Evolutionary conservation across 805 yeast species (phyloP).

Genomic region (Lachancea meyersii): DNA sequence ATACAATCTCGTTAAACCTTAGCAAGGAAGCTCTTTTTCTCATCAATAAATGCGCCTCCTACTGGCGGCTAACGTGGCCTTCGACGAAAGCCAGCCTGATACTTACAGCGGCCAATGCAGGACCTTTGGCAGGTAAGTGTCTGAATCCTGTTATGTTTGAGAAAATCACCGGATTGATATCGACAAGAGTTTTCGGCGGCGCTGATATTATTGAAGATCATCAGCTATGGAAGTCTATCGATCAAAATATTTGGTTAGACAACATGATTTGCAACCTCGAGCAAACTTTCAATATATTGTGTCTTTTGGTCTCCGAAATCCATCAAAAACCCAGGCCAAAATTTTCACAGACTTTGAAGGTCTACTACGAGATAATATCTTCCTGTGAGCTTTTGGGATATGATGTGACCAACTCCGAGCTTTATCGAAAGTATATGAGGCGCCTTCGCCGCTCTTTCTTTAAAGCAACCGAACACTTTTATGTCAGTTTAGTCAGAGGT

Average conservation of each 20-base stretch:
- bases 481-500: constrained; percentile 37
- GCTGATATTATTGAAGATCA: constrained; percentile 23
- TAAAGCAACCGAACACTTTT: constrained; percentile 39
- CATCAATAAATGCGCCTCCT: constrained; percentile 39
- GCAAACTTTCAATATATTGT: constrained; percentile 42
- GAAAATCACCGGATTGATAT: constrained; percentile 33
- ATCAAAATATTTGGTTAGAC: constrained; percentile 46
- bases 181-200: constrained; percentile 17
- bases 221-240: constrained; percentile 38
- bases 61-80: constrained; percentile 52
- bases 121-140: constrained; percentile 30
- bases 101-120: constrained; percentile 43
- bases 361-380: constrained; percentile 46
- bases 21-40: constrained; percentile 42
- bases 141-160: constrained; percentile 19
- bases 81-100: constrained; percentile 45
- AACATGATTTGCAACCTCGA: constrained; percentile 42
- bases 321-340: constrained; percentile 47
- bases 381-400: constrained; percentile 40
- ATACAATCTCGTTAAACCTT: constrained; percentile 15
- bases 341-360: constrained; percentile 46
- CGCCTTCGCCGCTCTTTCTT: constrained; percentile 34
- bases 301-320: constrained; percentile 37
- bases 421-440: constrained; percentile 41
- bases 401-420: constrained; percentile 28